A percentile compares a stretch with the other conserved stretches of the same genome.
These are phyloP conservation scores for Plasmodiophora brassicae DNA, from an alignment of 208 protist species.

Conservation along the genomic window DNA sequence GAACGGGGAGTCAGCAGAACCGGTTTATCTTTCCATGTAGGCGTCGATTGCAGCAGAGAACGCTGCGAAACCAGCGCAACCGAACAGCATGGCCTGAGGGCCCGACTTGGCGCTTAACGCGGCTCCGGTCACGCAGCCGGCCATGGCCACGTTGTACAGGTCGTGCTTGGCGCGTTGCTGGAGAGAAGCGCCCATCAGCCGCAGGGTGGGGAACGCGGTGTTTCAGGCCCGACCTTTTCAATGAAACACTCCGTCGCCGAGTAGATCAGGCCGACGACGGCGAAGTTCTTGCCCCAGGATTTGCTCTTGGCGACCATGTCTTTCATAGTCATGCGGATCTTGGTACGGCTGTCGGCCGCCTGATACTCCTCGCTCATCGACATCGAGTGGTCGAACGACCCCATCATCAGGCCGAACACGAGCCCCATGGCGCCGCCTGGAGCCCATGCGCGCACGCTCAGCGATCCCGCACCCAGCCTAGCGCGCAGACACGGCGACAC, in stretches of 20 bases:
- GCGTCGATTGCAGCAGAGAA: conserved; percentile 16
- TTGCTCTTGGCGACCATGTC: neutral
- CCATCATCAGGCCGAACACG: neutral
- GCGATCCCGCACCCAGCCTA: too few relatives aligned
- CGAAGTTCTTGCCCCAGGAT: conserved; percentile 12
- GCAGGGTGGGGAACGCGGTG: too few relatives aligned
- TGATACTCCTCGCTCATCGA: conserved; percentile 29
- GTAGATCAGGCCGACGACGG: neutral
- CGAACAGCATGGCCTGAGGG: neutral
- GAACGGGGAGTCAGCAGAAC: too few relatives aligned
- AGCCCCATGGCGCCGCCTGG: neutral
- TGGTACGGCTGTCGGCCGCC: neutral
- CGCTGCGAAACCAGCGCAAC: neutral
- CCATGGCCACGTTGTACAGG: neutral
- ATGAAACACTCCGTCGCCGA: conserved; percentile 8
- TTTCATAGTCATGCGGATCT: neutral
- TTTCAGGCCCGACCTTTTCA: conserved; percentile 4
- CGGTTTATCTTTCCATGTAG: conserved; percentile 9
- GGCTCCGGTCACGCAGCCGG: neutral
- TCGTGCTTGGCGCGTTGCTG: conserved; percentile 25
- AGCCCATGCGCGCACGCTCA: too few relatives aligned
- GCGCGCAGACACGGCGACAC: too few relatives aligned
- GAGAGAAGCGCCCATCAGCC: neutral
- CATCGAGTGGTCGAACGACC: neutral
- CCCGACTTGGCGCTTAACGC: neutral